Conservation (phyloP, 2,329 filamentous ascomycete genomes). For the Exophiala sideris region DNA sequence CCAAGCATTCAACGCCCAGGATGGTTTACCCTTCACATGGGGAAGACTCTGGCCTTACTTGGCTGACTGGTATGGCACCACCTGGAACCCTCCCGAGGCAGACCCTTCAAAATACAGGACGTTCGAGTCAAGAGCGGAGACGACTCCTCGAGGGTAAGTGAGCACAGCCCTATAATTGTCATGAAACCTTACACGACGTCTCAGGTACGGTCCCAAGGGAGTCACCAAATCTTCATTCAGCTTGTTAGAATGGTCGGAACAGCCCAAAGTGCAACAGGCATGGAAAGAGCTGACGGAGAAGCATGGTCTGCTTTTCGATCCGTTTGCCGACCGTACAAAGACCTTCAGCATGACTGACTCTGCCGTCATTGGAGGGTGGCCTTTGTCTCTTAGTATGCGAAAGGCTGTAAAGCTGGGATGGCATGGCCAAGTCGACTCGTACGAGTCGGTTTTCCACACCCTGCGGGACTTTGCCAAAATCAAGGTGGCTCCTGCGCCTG, state of each 20-base stretch:
- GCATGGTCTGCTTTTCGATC: conserved; percentile 34
- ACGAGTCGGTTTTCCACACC: conserved; percentile 19
- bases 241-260: conserved; percentile 45
- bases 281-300: conserved; percentile 45
- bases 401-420: conserved; percentile 33
- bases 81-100: conserved; percentile 33
- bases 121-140: conserved; percentile 17
- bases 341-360: conserved; percentile 7
- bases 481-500: background rate
- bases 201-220: conserved; percentile 43
- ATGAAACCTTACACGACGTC: conserved; percentile 1
- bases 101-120: conserved; percentile 18
- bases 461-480: background rate
- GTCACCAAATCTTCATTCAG: conserved; percentile 40
- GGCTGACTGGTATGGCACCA: conserved; percentile 43
- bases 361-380: conserved; percentile 8
- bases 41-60: conserved; percentile 48
- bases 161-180: background rate
- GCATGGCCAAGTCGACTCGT: conserved; percentile 33
- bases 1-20: conserved; percentile 49
- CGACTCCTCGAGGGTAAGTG: conserved; percentile 7
- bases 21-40: conserved; percentile 47
- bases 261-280: conserved; percentile 40
- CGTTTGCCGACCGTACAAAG: conserved; percentile 3
- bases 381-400: conserved; percentile 24